Evolutionary conservation across 2,329 filamentous ascomycete genomes (phyloP).

Genomic region (Scorias spongiosa): DNA sequence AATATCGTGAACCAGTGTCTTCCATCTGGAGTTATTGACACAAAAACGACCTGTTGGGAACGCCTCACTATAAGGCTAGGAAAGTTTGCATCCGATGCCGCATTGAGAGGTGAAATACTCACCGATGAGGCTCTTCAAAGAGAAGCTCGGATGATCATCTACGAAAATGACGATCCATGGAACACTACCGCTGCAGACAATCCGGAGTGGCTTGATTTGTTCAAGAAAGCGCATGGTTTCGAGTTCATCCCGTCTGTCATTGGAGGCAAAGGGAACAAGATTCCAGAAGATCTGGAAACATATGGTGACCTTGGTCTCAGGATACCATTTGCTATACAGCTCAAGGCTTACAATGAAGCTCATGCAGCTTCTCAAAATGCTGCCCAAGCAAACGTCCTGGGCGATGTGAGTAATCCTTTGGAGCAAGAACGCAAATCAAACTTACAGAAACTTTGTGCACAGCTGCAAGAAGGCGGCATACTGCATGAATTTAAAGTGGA

Average conservation of each 20-base stretch:
- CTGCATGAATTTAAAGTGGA: constrained; percentile 8
- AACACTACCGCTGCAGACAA: constrained; percentile 26
- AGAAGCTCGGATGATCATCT: constrained; percentile 32
- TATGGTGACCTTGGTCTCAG: constrained; percentile 21
- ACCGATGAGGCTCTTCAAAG: constrained; percentile 36
- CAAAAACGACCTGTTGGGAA: constrained; percentile 32
- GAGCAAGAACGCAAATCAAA: constrained; percentile 3
- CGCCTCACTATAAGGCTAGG: constrained; percentile 32
- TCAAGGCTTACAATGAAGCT: constrained; percentile 15
- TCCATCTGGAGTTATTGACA: neutral
- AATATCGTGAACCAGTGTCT: constrained; percentile 5
- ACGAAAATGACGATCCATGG: constrained; percentile 34
- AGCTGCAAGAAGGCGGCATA: constrained; percentile 10
- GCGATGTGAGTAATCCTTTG: constrained; percentile 3
- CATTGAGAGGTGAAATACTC: constrained; percentile 23
- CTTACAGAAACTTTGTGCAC: constrained; percentile 7
- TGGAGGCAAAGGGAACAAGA: constrained; percentile 15
- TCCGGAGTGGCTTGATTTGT: constrained; percentile 32
- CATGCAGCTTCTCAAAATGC: neutral
- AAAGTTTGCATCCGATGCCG: constrained; percentile 26
- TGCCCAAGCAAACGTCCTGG: neutral
- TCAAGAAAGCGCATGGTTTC: constrained; percentile 34
- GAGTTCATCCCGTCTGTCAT: constrained; percentile 19
- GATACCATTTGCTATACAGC: constrained; percentile 19
- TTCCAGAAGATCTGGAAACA: constrained; percentile 21